Evolutionary conservation across 805 yeast genomes (phyloP), one percentile per base, ranked within the genome.

Genomic region (Lipomyces chichibuensis): DNA sequence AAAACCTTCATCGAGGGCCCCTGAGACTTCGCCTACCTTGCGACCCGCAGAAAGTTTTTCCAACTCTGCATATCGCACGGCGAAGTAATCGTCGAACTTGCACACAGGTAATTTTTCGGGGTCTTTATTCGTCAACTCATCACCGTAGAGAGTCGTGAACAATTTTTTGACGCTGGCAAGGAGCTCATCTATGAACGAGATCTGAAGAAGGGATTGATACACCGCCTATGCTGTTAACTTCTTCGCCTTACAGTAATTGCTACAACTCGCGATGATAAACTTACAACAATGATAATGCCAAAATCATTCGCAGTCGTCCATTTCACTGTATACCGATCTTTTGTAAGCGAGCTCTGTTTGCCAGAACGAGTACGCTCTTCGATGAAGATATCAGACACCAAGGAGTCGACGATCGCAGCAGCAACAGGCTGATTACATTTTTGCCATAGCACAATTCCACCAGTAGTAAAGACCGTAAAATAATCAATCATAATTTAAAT

Each of bases 381-480:
- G 65, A 87, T 82, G 70, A 86, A 79, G 29, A 81, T 81, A 51
- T 81, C 81, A n/a, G 83, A 77, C 57, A 87, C 80, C 53, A 87
- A 79, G 8, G 82, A 75, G 71, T 85, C 85, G 61, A 84, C 75
- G 0, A 84, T 77, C 1, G 77, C 57, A 17, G 77, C 78, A 0
- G 85, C 76, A 20, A 83, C 78, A 68, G 76, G 78, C 72, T 72
- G 80, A 2, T 80, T 77, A 37, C 82, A 79, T 65, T 82, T 76
- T 72, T 81, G 80, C 82, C 83, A 86, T 17, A 82, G 77, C 29
- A 87, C 87, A 11, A 81, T 74, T 0, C 90, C 90, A 9, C 85
- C 82, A 0, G 82, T 81, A 3, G 83, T 79, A 74, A 86, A 85
- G 0, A 86, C 79, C 9, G 81, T 72, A 64, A 84, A 79, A 69